Conservation (phyloP, 2,329 filamentous ascomycete genomes). For the Trichoderma arundinaceum region DNA sequence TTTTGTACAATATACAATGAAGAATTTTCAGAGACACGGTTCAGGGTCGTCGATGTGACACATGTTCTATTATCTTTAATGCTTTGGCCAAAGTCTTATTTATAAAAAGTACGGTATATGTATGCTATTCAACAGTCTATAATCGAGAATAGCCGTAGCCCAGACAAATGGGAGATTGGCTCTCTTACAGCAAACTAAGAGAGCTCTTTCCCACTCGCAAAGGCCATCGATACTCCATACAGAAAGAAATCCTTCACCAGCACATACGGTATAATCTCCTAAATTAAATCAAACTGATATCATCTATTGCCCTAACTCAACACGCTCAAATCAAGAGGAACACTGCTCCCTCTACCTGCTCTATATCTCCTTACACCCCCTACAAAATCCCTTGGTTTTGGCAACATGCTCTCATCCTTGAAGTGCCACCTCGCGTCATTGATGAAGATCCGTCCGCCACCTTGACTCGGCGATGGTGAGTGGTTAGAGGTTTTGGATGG, state of each 20-base stretch:
- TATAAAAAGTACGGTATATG: not conserved
- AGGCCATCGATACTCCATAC: not conserved
- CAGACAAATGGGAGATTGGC: not conserved
- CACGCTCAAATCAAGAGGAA: slow-evolving; percentile 80
- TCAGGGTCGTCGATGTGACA: too few species aligned
- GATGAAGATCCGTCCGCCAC: slow-evolving; percentile 58
- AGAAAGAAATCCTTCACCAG: not conserved
- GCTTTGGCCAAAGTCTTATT: not conserved
- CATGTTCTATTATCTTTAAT: too few species aligned
- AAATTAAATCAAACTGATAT: slow-evolving; percentile 21
- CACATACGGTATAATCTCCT: not conserved
- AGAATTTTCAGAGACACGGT: not conserved
- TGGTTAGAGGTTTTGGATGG: slow-evolving; percentile 46
- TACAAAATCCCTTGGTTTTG: slow-evolving; percentile 81
- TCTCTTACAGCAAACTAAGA: not conserved
- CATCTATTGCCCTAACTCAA: slow-evolving; percentile 31
- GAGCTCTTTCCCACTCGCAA: not conserved
- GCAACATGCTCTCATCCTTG: slow-evolving; percentile 78
- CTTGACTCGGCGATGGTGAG: slow-evolving; percentile 41
- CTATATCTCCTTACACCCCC: slow-evolving; percentile 80
- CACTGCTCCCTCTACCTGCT: slow-evolving; percentile 90
- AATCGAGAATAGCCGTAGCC: not conserved
- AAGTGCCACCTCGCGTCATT: slow-evolving; percentile 87
- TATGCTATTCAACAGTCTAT: not conserved
- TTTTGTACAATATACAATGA: slow-evolving; percentile 15